Percentiles rank a stretch among this genome's conserved stretches.
Evolutionary conservation across 805 yeast species (phyloP).

Genomic region (Saccharomyces paradoxus): DNA sequence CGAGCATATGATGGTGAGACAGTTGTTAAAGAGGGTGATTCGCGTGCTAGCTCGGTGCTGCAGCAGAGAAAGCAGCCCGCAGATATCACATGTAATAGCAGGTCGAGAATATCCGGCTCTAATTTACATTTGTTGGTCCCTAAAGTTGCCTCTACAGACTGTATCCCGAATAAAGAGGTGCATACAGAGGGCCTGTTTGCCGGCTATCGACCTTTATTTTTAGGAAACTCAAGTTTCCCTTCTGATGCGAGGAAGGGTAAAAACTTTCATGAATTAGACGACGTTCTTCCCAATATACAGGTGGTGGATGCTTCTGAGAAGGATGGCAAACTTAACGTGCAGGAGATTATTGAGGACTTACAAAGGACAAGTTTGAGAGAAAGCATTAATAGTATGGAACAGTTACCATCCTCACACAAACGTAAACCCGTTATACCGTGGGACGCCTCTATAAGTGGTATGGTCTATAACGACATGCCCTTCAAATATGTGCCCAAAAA

Average conservation of each 20-base stretch:
- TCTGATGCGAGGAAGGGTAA: conserved; percentile 10
- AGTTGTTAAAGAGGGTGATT: not conserved
- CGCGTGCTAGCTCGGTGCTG: not conserved
- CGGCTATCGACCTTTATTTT: conserved; percentile 38
- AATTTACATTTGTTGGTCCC: conserved; percentile 17
- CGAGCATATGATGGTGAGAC: not conserved
- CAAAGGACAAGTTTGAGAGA: conserved; percentile 5
- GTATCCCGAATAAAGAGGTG: conserved; percentile 22
- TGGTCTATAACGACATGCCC: conserved; percentile 28
- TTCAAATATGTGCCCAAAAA: conserved; percentile 32
- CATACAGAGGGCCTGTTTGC: conserved; percentile 37
- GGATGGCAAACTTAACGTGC: conserved; percentile 11
- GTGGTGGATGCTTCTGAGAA: conserved; percentile 6
- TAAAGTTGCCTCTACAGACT: conserved; percentile 23
- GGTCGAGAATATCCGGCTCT: not conserved
- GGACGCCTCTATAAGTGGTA: conserved; percentile 34
- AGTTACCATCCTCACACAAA: not conserved
- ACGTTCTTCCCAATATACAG: conserved; percentile 16
- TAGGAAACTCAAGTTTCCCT: conserved; percentile 27
- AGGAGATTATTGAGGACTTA: conserved; percentile 16
- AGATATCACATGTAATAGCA: not conserved
- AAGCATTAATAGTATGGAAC: not conserved
- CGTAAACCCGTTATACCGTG: conserved; percentile 31
- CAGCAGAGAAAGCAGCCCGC: not conserved
- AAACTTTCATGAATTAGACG: conserved; percentile 9